These are phyloP conservation scores for Rhodotorula glutinis DNA, from an alignment of 1,284 basidiomycete genomes.

Conservation along the genomic window DNA sequence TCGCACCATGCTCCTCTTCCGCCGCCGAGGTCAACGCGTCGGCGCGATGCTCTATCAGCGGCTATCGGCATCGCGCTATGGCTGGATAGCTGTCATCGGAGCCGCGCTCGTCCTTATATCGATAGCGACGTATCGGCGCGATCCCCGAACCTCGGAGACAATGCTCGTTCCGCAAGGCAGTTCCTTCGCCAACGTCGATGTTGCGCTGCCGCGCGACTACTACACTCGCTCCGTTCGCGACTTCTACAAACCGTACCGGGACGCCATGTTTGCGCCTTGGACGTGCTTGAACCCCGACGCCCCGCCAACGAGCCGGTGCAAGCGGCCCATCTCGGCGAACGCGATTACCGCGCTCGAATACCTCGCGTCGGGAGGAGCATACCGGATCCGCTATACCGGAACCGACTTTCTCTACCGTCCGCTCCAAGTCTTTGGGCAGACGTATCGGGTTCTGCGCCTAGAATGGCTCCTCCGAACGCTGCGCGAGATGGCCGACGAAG, in stretches of 20 bases:
- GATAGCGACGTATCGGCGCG: neutral
- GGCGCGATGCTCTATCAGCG: neutral
- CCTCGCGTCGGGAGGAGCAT: constrained; percentile 1
- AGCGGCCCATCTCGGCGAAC: neutral
- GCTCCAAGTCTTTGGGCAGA: neutral
- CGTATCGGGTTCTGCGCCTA: neutral
- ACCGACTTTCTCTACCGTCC: neutral
- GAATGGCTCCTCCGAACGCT: constrained; percentile 3
- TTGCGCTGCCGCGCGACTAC: neutral
- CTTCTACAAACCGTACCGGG: constrained; percentile 1
- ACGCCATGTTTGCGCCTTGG: neutral
- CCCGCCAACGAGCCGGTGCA: neutral
- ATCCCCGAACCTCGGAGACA: too few species aligned
- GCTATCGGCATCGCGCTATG: neutral
- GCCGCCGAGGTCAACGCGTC: too few species aligned
- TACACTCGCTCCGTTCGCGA: neutral
- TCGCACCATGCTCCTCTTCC: too few species aligned
- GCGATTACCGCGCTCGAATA: neutral
- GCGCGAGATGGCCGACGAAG: constrained; percentile 2
- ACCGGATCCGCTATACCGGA: constrained; percentile 4
- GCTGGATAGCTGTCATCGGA: neutral
- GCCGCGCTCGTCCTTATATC: neutral
- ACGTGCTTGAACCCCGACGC: constrained; percentile 1
- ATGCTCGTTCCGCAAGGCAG: neutral
- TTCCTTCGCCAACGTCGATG: neutral